phyloP scores from a whole-genome alignment of 2,329 filamentous ascomycete genomes.

The Tolypocladium amazonense region DNA sequence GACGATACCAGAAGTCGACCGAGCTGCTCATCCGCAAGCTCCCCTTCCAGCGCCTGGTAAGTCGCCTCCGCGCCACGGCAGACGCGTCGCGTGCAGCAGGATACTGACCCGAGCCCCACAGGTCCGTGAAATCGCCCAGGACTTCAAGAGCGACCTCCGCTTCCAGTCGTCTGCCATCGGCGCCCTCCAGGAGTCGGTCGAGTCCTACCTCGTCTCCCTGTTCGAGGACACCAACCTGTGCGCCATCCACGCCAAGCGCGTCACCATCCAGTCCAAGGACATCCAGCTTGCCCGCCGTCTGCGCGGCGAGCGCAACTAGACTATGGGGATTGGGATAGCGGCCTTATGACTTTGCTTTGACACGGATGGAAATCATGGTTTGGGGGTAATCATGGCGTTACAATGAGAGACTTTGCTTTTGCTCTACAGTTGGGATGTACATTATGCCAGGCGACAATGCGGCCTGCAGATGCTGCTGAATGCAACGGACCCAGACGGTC shows the following conservation, averaged over 20 bases:
- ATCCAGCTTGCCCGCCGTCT: slow-evolving; percentile 95
- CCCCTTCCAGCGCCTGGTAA: slow-evolving; percentile 88
- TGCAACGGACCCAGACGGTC: slow-evolving; percentile 8
- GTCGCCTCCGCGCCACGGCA: slow-evolving; percentile 10
- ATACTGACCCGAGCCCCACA: slow-evolving; percentile 16
- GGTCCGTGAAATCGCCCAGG: slow-evolving; percentile 90
- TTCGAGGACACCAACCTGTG: slow-evolving; percentile 98
- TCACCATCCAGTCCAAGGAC: slow-evolving; percentile 95
- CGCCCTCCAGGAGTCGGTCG: slow-evolving; percentile 94
- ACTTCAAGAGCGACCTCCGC: slow-evolving; percentile 90
- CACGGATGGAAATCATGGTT: slow-evolving; percentile 22
- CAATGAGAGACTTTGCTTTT: slow-evolving; percentile 26
- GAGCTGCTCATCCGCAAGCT: slow-evolving; percentile 95
- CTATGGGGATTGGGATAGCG: slow-evolving; percentile 7
- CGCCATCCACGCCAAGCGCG: slow-evolving; percentile 98
- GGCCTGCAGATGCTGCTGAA: slow-evolving; percentile 7
- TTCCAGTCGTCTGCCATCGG: slow-evolving; percentile 98
- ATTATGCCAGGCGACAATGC: slow-evolving; percentile 22
- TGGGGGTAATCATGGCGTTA: slow-evolving; percentile 36
- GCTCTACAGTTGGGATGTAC: slow-evolving; percentile 30
- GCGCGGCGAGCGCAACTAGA: slow-evolving; percentile 83
- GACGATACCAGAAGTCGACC: slow-evolving; percentile 95
- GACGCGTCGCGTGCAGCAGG: neutral
- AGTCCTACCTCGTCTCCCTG: slow-evolving; percentile 96
- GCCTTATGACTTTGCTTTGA: slow-evolving; percentile 32